Evolutionary conservation across 805 yeast genomes (phyloP).

Genomic region (Cyberlindnera veronae): DNA sequence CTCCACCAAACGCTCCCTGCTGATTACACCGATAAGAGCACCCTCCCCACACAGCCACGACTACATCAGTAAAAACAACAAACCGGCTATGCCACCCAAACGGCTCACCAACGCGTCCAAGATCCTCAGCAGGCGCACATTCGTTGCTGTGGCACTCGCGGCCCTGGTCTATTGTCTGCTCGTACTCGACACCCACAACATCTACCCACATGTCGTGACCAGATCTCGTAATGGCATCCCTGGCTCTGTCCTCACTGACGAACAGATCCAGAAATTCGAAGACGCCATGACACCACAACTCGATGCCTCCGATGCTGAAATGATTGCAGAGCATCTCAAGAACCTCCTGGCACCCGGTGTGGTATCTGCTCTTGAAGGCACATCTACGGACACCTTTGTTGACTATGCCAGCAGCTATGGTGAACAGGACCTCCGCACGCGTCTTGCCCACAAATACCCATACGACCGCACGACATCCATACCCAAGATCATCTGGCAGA

Average conservation of each 20-base stretch:
- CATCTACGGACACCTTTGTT: neutral
- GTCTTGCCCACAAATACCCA: constrained; percentile 13
- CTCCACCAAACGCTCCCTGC: neutral
- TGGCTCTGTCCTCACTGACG: neutral
- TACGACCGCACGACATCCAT: constrained; percentile 24
- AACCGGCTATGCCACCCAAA: too few species aligned
- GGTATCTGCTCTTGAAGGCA: neutral
- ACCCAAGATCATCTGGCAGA: constrained; percentile 47
- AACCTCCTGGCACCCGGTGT: constrained; percentile 1
- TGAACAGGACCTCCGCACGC: constrained; percentile 18
- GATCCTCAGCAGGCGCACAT: neutral
- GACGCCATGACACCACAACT: neutral
- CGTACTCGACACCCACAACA: neutral
- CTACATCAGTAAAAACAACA: too few species aligned
- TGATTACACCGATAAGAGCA: too few species aligned
- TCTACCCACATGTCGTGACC: neutral
- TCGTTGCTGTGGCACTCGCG: neutral
- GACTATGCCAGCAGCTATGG: constrained; percentile 18
- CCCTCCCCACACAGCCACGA: too few species aligned
- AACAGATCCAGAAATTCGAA: neutral
- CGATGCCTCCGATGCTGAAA: neutral
- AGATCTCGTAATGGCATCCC: neutral
- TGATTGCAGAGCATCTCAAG: neutral
- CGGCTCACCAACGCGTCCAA: neutral
- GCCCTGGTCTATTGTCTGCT: neutral